Evolutionary conservation across 768 basidiomycete species (phyloP), one percentile per base, ranked within the genome.

Genomic region (Coprinellus aureogranulatus): DNA sequence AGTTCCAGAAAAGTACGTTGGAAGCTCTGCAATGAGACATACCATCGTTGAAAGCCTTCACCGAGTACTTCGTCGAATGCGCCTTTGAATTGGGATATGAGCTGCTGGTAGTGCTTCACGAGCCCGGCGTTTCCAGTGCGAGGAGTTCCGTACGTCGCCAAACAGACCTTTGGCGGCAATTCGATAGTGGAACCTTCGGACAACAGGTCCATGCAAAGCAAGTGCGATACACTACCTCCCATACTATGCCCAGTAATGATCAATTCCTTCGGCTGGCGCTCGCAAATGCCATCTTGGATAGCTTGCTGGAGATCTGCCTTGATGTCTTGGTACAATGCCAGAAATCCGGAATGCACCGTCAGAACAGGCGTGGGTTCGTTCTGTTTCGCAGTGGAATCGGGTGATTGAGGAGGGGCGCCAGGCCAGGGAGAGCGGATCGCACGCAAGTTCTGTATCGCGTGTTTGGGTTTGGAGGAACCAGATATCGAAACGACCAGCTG

Each of bases 31-130:
- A 57, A 14, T 47, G 47, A 23, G 4, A 56, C 75, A 55, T 59
- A 80, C 83, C 83, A 63, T 86, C 83, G 59, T 83, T 84, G 64
- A 78, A 81, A 1, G 72, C 80, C 64, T 81, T 84, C 25, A 83
- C 73, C 37, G 73, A 75, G 61, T 80, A 79, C 62, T 84, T 5
- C 65, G 61, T 41, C 84, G 67, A 2, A 69, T 63, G 48, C 65
- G 59, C 20, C 80, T 79, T 12, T 25, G 14, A 14, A 14, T 14
- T 34, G 34, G 34, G 34, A 34, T 34, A 6, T 34, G 14, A 57
- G 9, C 71, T 70, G 60, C 75, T 75, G 0, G 77, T 77, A 84
- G 56, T 74, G 75, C 20, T 66, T 59, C 6, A 74, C 77, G n/a
- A 84, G 69, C 11, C 60, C 62, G 23, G 63, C 63, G 55, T 83